Base-by-base conservation (phyloP, 2,329 filamentous ascomycete genomes). In the Ciborinia camelliae region DNA sequence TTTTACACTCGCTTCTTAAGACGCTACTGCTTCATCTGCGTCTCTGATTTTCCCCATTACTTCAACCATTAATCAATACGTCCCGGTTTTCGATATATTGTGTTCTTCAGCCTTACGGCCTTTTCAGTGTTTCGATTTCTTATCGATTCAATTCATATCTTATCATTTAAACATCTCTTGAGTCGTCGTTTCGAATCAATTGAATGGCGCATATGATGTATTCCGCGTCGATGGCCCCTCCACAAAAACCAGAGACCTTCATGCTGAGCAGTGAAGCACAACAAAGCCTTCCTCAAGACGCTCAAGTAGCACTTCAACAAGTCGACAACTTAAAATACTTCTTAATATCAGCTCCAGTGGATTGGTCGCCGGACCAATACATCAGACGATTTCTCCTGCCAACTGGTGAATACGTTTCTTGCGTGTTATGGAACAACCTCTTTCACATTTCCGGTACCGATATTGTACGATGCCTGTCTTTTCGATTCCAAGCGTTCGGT, bases 291-390 rank as follows among this genome's bases (percentile, higher is more conserved):
- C 95, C 95, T 64, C 92, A 96, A 72, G 95, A 98, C 82, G 93
- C 93, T 73, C 92, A 98, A 81, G 92, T 98, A 76, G 95, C 95
- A 67, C 84, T 99, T 71, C 94, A 98, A 79, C 95, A 99, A 80
- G 95, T 99, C 72, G 95, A 99, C 79, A 98, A 98, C 79, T 81
- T 99, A 75, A 99, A 99, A 86, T 99, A 98, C 81, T 99, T 99
- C 79, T 90, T 99, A 79, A 96, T 99, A 73, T 99, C 95, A 52
- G 95, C 95, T 48, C 95, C 95, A 45, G 95, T 98, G 71, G 95
- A 99, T 81, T 99, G 95, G 95, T 90, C 91, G 73, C 89, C 89
- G 58, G 94, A 98, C 75, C 94, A 98, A 80, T 96, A 97, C 76
- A 98, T 99, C 75, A 88, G 95, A 72, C 87, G 95, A 71, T 99